These are phyloP conservation scores for Crithidia thermophila DNA, from an alignment of 208 protist genomes.

Conservation along the genomic window DNA sequence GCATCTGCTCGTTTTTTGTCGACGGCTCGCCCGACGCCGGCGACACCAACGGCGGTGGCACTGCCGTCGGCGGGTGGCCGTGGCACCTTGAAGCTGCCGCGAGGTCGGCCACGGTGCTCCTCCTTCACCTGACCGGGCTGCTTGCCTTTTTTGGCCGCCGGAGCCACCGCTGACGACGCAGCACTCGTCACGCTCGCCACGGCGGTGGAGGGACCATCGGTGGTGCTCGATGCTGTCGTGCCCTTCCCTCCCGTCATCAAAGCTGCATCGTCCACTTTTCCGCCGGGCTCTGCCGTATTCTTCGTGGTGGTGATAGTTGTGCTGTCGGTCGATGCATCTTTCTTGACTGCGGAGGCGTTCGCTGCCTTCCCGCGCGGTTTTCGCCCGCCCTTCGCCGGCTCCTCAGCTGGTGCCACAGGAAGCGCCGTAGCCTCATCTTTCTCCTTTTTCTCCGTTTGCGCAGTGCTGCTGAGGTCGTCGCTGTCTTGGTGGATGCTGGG, in stretches of 20 bases:
- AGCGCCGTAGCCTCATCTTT: background rate
- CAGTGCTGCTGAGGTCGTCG: slow-evolving; percentile 4
- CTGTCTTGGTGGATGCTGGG: background rate
- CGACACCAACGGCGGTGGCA: background rate
- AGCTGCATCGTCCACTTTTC: no score
- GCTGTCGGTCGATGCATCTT: no score
- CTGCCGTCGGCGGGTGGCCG: slow-evolving; percentile 3
- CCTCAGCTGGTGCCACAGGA: no score
- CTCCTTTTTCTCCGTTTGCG: background rate
- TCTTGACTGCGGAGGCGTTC: background rate
- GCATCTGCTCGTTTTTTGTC: background rate
- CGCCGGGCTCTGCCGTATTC: no score
- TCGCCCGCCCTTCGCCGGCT: background rate
- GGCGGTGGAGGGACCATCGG: no score
- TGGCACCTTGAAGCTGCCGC: slow-evolving; percentile 23
- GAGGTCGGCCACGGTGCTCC: slow-evolving; percentile 29
- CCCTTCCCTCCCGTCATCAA: no score
- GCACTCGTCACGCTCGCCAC: no score
- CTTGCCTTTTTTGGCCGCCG: background rate
- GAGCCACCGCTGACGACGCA: background rate
- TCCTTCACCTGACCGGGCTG: slow-evolving; percentile 22
- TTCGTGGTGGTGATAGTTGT: no score
- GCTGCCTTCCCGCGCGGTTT: no score
- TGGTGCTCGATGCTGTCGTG: no score
- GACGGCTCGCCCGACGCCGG: no score